phyloP scores from a whole-genome alignment of 257 asterid species.

The Rauvolfia tetraphylla region DNA sequence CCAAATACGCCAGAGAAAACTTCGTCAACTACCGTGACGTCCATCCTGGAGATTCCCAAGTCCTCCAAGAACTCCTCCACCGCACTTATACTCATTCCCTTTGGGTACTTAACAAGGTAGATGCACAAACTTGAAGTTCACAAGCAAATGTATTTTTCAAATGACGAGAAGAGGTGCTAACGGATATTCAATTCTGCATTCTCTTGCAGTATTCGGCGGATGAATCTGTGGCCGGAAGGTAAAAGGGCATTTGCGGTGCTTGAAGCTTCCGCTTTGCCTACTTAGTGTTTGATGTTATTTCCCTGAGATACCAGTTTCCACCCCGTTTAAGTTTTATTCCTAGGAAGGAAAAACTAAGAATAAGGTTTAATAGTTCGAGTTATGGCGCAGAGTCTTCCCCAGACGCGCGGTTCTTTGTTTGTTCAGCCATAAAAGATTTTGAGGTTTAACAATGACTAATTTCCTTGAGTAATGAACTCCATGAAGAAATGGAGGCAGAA shows the following conservation, averaged over 20 bases:
- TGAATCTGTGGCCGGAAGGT: constrained; percentile 64
- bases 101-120: constrained; percentile 88
- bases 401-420: background rate
- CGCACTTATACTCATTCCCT: constrained; percentile 74
- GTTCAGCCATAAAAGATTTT: background rate
- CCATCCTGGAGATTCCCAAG: constrained; percentile 46
- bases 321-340: background rate
- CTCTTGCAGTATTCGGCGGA: constrained; percentile 66
- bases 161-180: background rate
- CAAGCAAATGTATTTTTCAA: background rate
- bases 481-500: background rate
- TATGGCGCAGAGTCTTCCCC: background rate
- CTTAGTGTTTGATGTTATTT: constrained; percentile 48
- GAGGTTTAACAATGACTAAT: background rate
- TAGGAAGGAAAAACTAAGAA: background rate
- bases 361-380: background rate
- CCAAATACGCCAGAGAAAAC: constrained; percentile 90
- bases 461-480: no score
- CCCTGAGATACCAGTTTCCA: constrained; percentile 25
- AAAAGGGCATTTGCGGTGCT: constrained; percentile 50
- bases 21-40: constrained; percentile 87
- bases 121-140: no score
- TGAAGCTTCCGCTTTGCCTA: constrained; percentile 33
- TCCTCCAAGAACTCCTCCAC: constrained; percentile 57
- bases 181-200: background rate